Evolutionary conservation across 495 filamentous ascomycete genomes (phyloP), one percentile per base, ranked within the genome.

Genomic region (Friedmanniomyces simplex): DNA sequence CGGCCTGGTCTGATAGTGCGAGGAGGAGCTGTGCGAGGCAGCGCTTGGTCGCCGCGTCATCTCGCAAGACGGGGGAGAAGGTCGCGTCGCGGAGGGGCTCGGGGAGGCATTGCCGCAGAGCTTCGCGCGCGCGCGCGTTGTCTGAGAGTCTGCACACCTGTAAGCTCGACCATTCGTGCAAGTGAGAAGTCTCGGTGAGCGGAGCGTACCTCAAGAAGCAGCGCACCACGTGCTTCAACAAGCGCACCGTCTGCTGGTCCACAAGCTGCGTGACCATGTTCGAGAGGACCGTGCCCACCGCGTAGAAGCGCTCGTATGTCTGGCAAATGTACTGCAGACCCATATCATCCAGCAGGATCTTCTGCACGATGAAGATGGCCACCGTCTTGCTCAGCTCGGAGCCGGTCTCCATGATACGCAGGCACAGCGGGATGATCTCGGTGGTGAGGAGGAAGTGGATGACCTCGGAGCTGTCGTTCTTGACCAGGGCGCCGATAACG

Each of bases 331-430:
- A 99, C 39, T 87, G 89, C 57, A 99, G 77, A n/a, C 93, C 93
- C 68, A 93, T 88, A 63, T 99, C 93, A 67, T 99, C 93, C 3
- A 99, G 78, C 39, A 99, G 74, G 34, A 99, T 99, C 74, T 99
- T 99, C 74, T 99, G 93, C n/a, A 99, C 93, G 66, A 99, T 99
- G 75, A 99, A 99, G 60, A 99, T 99, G 36, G 93, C 93, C 10
- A 99, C 93, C 0, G 93, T 99, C 76, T 98, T 99, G 77, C 90
- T 96, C 45, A 99, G 77, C 68, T 99, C 93, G 0, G 93, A 97
- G 32, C 94, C 94, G 0, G 93, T 99, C 76, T 99, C 93, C 93
- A 99, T 99, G 67, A 99, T 97, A 32, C 93, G 83, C 25, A 99
- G 87, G 68, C 93, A 99, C 2, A 99, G 81, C 6, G 93, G 93